Conservation (phyloP, 2,329 filamentous ascomycete species). For the Colletotrichum sp. region DNA sequence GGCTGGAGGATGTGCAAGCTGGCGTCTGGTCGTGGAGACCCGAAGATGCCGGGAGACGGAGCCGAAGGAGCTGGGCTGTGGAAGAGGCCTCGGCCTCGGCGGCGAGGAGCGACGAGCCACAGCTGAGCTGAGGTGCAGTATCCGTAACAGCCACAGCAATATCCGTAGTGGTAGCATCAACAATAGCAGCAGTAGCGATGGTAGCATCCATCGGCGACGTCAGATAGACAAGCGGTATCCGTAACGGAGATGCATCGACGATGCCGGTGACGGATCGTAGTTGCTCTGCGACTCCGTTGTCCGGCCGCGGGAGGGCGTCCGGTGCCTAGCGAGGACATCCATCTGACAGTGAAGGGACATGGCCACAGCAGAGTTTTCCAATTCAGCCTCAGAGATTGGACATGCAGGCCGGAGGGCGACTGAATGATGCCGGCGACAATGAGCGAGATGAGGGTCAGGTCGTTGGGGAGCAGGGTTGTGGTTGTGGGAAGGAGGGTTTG, state of each 20-base stretch:
- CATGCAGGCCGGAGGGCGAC: not conserved
- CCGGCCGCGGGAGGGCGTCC: not conserved
- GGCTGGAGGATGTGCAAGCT: not conserved
- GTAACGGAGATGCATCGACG: not conserved
- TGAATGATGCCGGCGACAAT: not conserved
- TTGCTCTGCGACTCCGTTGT: not conserved
- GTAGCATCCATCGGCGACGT: not conserved
- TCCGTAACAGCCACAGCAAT: not conserved
- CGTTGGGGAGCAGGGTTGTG: not conserved
- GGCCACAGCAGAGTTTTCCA: not conserved
- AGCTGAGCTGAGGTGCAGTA: not conserved
- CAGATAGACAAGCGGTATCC: not conserved
- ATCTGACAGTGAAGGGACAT: not conserved
- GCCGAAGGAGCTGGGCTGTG: not conserved
- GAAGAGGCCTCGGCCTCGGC: not conserved
- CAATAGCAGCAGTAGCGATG: not conserved
- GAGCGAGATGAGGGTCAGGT: not conserved
- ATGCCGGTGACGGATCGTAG: not conserved
- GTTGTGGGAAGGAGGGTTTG: not conserved
- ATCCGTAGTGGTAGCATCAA: not conserved
- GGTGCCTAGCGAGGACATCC: not conserved
- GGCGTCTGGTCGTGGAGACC: not conserved
- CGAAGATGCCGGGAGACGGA: not conserved
- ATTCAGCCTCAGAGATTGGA: not conserved
- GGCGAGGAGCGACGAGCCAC: not conserved